Conservation (phyloP, 768 basidiomycete species). For the Hypholoma fasciculare region DNA sequence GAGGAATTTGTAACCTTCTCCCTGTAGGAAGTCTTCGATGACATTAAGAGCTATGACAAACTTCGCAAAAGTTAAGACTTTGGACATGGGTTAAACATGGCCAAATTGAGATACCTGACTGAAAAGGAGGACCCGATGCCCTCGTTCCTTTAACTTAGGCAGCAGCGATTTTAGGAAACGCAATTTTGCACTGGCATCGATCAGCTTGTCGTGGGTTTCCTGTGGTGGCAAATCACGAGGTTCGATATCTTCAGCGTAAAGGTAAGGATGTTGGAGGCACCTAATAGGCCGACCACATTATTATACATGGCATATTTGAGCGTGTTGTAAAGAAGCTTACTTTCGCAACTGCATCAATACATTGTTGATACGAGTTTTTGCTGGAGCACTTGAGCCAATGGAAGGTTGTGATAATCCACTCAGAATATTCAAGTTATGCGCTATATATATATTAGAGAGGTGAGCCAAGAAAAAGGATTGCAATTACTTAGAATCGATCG, state of each 20-base stretch:
- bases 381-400: slow-evolving; percentile 27
- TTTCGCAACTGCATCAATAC: slow-evolving; percentile 87
- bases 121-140: slow-evolving; percentile 89
- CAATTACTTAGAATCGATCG: slow-evolving; percentile 75
- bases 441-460: slow-evolving; percentile 34
- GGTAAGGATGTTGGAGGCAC: slow-evolving; percentile 90
- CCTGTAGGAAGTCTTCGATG: slow-evolving; percentile 84
- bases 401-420: slow-evolving; percentile 54
- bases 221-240: slow-evolving; percentile 52
- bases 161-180: slow-evolving; percentile 74
- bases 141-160: slow-evolving; percentile 80
- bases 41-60: slow-evolving; percentile 87
- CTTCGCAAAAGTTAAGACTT: slow-evolving; percentile 38
- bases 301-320: neutral
- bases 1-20: slow-evolving; percentile 79
- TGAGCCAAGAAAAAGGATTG: neutral
- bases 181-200: slow-evolving; percentile 86
- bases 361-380: slow-evolving; percentile 71
- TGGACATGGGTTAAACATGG: neutral
- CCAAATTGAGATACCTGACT: slow-evolving; percentile 64
- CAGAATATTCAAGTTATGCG: slow-evolving; percentile 69
- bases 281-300: slow-evolving; percentile 31
- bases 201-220: slow-evolving; percentile 77
- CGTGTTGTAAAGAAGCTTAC: slow-evolving; percentile 37
- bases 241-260: slow-evolving; percentile 80